Evolutionary conservation across 495 filamentous ascomycete species (phyloP).

Genomic region (Lasiosphaeris hirsuta): DNA sequence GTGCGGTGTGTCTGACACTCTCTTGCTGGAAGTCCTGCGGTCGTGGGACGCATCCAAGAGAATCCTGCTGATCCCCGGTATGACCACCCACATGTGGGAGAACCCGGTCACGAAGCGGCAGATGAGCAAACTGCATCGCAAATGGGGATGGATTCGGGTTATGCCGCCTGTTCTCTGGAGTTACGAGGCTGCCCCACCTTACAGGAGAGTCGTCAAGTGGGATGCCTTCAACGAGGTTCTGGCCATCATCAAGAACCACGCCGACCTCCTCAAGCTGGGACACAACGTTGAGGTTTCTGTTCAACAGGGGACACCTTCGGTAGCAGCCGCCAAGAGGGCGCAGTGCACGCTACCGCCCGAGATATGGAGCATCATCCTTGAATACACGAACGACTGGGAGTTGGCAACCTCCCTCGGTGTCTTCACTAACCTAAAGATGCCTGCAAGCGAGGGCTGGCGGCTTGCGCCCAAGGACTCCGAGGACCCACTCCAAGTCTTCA

Average conservation of each 20-base stretch:
- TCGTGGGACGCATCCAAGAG: constrained; percentile 83
- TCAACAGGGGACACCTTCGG: constrained; percentile 29
- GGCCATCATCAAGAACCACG: constrained; percentile 63
- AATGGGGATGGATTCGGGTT: constrained; percentile 79
- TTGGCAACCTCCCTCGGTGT: constrained; percentile 74
- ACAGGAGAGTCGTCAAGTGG: constrained; percentile 58
- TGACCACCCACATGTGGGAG: constrained; percentile 81
- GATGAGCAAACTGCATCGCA: constrained; percentile 70
- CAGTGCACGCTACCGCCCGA: constrained; percentile 63
- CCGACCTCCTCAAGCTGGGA: constrained; percentile 58
- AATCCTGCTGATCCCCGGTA: constrained; percentile 75
- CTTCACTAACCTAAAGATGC: constrained; percentile 69
- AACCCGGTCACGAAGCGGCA: constrained; percentile 81
- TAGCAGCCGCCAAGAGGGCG: constrained; percentile 27
- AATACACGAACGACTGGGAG: constrained; percentile 86
- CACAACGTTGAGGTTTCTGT: constrained; percentile 53
- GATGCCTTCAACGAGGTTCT: constrained; percentile 62
- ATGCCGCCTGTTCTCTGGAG: constrained; percentile 70
- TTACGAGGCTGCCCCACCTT: constrained; percentile 51
- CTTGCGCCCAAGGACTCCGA: constrained; percentile 35
- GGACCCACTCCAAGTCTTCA: constrained; percentile 50
- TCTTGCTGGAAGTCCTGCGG: constrained; percentile 69
- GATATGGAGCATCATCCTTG: constrained; percentile 83
- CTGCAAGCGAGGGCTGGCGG: constrained; percentile 61
- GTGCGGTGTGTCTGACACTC: constrained; percentile 68